Evolutionary conservation across 192 early-diverging fungal species (phyloP), one percentile per base, ranked within the genome.

Genomic region (Podila verticillata): DNA sequence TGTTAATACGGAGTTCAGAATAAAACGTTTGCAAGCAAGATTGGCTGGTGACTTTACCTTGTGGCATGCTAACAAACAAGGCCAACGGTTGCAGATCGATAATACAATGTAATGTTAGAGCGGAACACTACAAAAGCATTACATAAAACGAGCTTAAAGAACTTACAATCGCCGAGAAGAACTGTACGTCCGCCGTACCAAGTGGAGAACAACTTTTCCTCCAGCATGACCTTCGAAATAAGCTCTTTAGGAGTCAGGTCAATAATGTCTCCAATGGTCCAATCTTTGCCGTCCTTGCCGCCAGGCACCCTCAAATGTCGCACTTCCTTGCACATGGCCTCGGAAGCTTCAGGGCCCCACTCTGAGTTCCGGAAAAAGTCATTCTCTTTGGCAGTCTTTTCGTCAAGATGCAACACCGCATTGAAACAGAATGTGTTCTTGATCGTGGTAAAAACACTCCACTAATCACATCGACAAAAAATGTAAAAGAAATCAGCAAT

Each of bases 191-290:
- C 57, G 44, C 66, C 26, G 54, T 44, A 31, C 74, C 74, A 75
- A 0, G 74, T 75, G 28, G 64, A 48, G 36, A 75, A 75, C 39
- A 75, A 22, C 56, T 75, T 75, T 22, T 75, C 74, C 29, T 75
- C 74, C 22, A 75, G n/a, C 24, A 63, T 35, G 22, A 69, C 63
- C 47, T 70, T 77, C 2, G 74, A 66, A 19, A 77, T 61, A 3
- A 59, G 22, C 6, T 77, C 68, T 5, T 65, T 58, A 20, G 56
- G 62, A 2, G 74, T 77, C 4, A 48, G 63, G 47, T 63, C 63
- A 49, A 77, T 77, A 2, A 77, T 17, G n/a, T 77, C 68, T 24
- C 74, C 68, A 0, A 77, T 36, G 24, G 19, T 62, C 36, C 9
- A 70, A 24, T 5, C 68, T 36, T 2, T 61, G 57, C 74, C 74